phyloP scores from a whole-genome alignment of 2,329 filamentous ascomycete genomes.

The Cladosporium cucumerinum region DNA sequence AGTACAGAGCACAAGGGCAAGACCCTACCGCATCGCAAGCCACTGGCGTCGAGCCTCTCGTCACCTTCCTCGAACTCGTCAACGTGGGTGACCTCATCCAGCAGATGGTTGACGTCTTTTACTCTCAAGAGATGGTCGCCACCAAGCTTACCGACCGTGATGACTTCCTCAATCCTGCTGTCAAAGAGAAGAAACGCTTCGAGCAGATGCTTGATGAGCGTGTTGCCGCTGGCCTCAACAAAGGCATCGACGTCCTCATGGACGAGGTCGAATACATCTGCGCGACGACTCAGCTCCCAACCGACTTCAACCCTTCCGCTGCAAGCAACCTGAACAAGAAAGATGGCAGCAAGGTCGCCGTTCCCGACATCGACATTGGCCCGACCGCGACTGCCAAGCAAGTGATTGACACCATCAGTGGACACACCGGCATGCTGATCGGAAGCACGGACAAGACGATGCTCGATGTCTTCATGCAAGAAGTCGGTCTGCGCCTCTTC shows the following conservation, averaged over 20 bases:
- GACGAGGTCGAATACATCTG: constrained; percentile 96
- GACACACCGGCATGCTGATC: constrained; percentile 87
- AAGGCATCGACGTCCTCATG: constrained; percentile 97
- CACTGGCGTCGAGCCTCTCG: constrained; percentile 76
- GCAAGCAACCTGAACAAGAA: constrained; percentile 20
- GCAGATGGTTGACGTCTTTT: constrained; percentile 99
- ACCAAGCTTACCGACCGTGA: constrained; percentile 83
- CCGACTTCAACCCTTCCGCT: constrained; percentile 77
- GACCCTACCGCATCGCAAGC: constrained; percentile 38
- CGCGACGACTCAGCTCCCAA: constrained; percentile 78
- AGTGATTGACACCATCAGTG: constrained; percentile 79
- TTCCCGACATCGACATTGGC: constrained; percentile 55
- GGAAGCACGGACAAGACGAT: constrained; percentile 97
- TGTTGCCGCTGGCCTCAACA: constrained; percentile 91
- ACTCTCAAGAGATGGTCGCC: constrained; percentile 85
- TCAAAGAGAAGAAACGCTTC: constrained; percentile 95
- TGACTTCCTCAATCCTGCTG: constrained; percentile 88
- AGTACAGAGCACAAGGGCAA: constrained; percentile 40
- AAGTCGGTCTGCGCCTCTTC: constrained; percentile 91
- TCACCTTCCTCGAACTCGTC: constrained; percentile 94
- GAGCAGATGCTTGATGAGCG: constrained; percentile 98
- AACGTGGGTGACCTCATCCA: constrained; percentile 97
- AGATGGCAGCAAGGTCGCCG: constrained; percentile 28
- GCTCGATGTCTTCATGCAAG: constrained; percentile 97
- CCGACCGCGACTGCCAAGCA: constrained; percentile 75